A percentile compares a stretch with the other conserved stretches of the same genome.
Conservation (phyloP, 2,329 filamentous ascomycete species). For the Cordyceps pruinosa region DNA sequence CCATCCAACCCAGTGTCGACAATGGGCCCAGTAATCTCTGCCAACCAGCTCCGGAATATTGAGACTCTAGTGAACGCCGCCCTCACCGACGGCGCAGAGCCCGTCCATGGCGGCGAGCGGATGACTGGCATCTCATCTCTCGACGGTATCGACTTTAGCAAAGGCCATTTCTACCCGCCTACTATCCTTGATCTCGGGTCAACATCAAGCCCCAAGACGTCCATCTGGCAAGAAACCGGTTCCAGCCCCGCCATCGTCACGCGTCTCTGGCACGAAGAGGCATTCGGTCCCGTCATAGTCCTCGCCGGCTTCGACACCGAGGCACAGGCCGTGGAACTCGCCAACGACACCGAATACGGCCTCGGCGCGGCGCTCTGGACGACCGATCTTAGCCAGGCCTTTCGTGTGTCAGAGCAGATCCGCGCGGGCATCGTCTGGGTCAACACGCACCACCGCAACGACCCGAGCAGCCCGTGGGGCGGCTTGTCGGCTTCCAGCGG, state of each 20-base stretch:
- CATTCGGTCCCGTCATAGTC: conserved; percentile 74
- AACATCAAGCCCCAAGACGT: not conserved
- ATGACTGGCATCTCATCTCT: conserved; percentile 41
- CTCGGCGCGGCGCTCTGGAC: conserved; percentile 75
- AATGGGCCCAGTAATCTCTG: conserved; percentile 60
- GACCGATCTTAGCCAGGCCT: conserved; percentile 65
- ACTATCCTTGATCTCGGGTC: conserved; percentile 52
- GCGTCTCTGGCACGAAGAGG: conserved; percentile 72
- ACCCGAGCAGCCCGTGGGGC: conserved; percentile 66
- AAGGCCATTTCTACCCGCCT: conserved; percentile 70
- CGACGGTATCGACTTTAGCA: conserved; percentile 44
- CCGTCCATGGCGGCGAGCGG: conserved; percentile 39
- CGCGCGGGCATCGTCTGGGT: conserved; percentile 57
- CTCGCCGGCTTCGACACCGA: conserved; percentile 70
- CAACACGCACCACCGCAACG: conserved; percentile 63
- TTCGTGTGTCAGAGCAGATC: conserved; percentile 58
- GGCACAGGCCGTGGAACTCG: conserved; percentile 61
- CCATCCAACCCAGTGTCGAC: conserved; percentile 49
- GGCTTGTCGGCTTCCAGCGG: conserved; percentile 56
- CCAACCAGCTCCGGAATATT: conserved; percentile 57
- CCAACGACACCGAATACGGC: conserved; percentile 69
- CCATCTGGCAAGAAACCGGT: conserved; percentile 29
- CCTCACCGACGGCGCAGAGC: conserved; percentile 40
- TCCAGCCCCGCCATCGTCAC: conserved; percentile 56
- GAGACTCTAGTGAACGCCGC: conserved; percentile 60